Base-by-base conservation (phyloP, 2,329 filamentous ascomycete species). In the Trichoderma afroharzianum region DNA sequence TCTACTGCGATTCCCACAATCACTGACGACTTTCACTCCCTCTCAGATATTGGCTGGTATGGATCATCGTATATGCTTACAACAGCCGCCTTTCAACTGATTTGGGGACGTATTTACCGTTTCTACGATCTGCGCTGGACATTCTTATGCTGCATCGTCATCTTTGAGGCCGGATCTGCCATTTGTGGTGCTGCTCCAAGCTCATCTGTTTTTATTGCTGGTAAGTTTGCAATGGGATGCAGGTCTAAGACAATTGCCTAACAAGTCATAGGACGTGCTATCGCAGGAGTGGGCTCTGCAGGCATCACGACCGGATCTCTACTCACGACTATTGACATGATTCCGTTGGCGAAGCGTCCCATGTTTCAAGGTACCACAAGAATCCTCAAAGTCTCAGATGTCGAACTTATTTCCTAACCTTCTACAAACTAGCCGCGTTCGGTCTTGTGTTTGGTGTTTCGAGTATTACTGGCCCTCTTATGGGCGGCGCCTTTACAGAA, bases 1-100 rank as follows among this genome's bases (percentile, higher is more conserved):
- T 83, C 86, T 6, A 88, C 86, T 3, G 86, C 87, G 12, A 84
- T 87, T 28, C 86, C 87, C 2, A 79, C 81, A 39, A 88, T 88
- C 76, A 87, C 86, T n/a, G 82, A 87, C 74, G 85, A 88, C 24
- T 88, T 89, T 77, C 80, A 86, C 61, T 86, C 87, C 66, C 79
- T 90, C 2, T 85, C 85, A 2, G 89, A 91, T 73, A 87, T 91
- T 71, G 88, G 88, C 66, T 91, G 89, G 89, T 91, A 91, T 77
- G 88, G 86, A 6, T 88, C 87, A 47, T 85, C 87, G 1, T 89
- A 90, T 77, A 86, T 90, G 83, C 81, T 91, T 73, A 89, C 88
- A 14, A 87, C 87, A 3, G 84, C 86, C 7, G 86, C 86, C n/a
- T 81, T 79, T 24, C 85, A 88, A 75, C 81, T 87, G 4, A 76